Conservation (phyloP, 148 eudicot species). For the Mesembryanthemum crystallinum region DNA sequence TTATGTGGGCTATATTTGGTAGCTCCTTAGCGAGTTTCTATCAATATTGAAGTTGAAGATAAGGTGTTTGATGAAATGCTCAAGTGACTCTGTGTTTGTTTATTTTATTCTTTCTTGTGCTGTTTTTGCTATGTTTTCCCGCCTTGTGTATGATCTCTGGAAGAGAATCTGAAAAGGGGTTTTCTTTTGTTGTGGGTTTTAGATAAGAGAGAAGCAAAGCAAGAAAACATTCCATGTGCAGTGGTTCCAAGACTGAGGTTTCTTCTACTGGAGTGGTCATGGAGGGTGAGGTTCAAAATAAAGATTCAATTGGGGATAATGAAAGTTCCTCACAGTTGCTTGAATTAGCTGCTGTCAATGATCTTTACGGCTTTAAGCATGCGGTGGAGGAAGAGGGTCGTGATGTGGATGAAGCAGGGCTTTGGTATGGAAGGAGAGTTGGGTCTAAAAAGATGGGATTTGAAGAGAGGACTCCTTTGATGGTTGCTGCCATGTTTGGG, state of each 20-base stretch:
- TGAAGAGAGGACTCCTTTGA: conserved; percentile 81
- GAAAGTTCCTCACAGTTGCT: conserved; percentile 41
- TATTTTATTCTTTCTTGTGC: conserved; percentile 17
- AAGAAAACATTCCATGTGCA: conserved; percentile 36
- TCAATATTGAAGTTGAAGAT: conserved; percentile 5
- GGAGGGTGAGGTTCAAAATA: conserved; percentile 36
- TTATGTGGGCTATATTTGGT: conserved; percentile 4
- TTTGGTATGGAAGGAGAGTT: conserved; percentile 73
- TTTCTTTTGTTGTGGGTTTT: conserved; percentile 23
- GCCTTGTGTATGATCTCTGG: conserved; percentile 16
- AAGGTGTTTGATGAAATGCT: background rate
- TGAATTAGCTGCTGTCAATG: conserved; percentile 72
- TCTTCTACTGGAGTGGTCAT: conserved; percentile 31
- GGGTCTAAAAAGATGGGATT: conserved; percentile 82
- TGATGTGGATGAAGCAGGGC: conserved; percentile 47
- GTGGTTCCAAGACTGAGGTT: conserved; percentile 46
- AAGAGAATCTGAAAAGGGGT: conserved; percentile 26
- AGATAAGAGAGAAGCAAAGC: conserved; percentile 28
- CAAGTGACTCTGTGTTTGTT: background rate
- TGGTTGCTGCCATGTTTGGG: conserved; percentile 87
- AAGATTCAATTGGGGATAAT: conserved; percentile 10
- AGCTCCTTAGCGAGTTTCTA: background rate
- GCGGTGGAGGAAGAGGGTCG: conserved; percentile 57
- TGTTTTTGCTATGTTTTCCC: conserved; percentile 3
- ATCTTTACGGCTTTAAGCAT: conserved; percentile 46